Conservation (phyloP, 1,284 basidiomycete species). For the Exobasidium cylindrosporum region DNA sequence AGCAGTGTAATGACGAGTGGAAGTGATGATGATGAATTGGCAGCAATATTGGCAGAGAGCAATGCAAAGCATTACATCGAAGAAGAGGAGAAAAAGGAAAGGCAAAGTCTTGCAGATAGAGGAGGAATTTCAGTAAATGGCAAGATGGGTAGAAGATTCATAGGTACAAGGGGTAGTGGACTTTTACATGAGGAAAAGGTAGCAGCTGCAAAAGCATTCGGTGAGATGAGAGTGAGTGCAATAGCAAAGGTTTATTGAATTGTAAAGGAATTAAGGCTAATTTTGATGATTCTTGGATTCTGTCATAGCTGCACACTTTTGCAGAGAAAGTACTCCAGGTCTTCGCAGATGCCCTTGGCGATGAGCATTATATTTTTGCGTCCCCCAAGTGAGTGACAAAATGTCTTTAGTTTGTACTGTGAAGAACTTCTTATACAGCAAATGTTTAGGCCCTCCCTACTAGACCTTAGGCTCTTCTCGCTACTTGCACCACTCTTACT, state of each 20-base stretch:
- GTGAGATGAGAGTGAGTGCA: not conserved
- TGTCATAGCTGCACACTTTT: not conserved
- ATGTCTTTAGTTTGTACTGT: no score
- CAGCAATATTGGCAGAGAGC: not conserved
- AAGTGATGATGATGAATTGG: not conserved
- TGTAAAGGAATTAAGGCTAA: no score
- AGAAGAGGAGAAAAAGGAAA: slow-evolving; percentile 3
- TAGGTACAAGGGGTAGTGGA: not conserved
- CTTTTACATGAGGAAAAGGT: slow-evolving; percentile 6
- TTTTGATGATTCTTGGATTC: no score
- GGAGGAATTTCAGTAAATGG: slow-evolving; percentile 7
- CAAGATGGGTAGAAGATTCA: not conserved
- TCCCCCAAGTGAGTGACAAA: no score
- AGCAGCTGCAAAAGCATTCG: not conserved
- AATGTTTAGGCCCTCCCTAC: slow-evolving; percentile 1
- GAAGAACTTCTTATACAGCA: no score
- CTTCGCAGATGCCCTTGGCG: not conserved
- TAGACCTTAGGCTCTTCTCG: slow-evolving; percentile 12
- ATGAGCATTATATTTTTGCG: not conserved
- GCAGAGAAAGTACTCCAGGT: slow-evolving; percentile 3
- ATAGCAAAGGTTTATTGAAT: no score
- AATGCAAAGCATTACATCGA: not conserved
- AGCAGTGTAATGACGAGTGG: not conserved
- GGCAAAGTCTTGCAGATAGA: slow-evolving; percentile 5
- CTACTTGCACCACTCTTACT: slow-evolving; percentile 10